These are phyloP conservation scores for Marasmius sp. DNA, from an alignment of 1,284 basidiomycete genomes.

Conservation along the genomic window DNA sequence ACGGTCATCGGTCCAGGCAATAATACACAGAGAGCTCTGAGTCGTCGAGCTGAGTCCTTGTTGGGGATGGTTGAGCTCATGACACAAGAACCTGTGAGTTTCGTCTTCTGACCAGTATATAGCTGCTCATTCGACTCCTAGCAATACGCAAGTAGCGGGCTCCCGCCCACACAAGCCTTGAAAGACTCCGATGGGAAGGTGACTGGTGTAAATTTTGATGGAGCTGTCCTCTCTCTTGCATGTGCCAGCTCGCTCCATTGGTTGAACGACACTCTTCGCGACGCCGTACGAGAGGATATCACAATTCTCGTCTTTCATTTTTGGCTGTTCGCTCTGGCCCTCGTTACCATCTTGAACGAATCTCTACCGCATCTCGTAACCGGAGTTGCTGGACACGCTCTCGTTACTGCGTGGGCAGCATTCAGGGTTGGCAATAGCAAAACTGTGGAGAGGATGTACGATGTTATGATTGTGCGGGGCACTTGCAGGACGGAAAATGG, in stretches of 20 bases:
- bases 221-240: constrained; percentile 20
- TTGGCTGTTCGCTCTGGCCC: constrained; percentile 41
- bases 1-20: not conserved
- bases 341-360: constrained; percentile 45
- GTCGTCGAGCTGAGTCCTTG: no score
- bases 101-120: not conserved
- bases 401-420: constrained; percentile 43
- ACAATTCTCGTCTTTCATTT: constrained; percentile 40
- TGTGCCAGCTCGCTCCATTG: constrained; percentile 39
- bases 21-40: no score
- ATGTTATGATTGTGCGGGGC: constrained; percentile 30
- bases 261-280: constrained; percentile 34
- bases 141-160: no score
- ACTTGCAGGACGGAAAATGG: constrained; percentile 31
- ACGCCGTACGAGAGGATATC: constrained; percentile 40
- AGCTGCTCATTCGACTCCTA: no score
- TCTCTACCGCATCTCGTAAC: constrained; percentile 49
- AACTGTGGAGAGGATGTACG: constrained; percentile 29
- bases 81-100: not conserved
- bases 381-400: constrained; percentile 38
- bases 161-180: not conserved
- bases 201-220: constrained; percentile 12
- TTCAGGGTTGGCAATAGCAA: constrained; percentile 35
- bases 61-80: no score
- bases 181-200: constrained; percentile 12